phyloP scores from a whole-genome alignment of 2,329 filamentous ascomycete genomes.

The Dryadomyces quercus-mongolicae region DNA sequence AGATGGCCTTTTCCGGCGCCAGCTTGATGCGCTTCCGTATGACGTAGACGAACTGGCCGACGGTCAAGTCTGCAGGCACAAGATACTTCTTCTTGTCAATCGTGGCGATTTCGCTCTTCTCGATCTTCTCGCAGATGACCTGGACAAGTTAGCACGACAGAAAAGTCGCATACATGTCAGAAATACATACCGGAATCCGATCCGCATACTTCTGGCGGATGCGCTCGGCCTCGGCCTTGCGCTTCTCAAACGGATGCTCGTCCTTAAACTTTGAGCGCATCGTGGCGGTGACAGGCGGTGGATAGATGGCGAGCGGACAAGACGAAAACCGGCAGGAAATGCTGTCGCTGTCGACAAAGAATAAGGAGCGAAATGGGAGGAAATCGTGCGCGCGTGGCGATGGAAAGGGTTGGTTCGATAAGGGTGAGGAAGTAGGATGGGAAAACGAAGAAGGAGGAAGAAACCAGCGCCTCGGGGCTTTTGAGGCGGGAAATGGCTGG shows the following conservation, averaged over 20 bases:
- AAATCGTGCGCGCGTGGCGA: neutral
- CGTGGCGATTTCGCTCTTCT: constrained; percentile 97
- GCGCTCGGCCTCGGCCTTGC: constrained; percentile 98
- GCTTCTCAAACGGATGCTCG: constrained; percentile 99
- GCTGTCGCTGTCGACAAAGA: neutral
- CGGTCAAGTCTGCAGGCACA: constrained; percentile 91
- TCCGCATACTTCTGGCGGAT: constrained; percentile 98
- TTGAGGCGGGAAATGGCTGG: constrained; percentile 4
- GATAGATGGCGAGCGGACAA: neutral
- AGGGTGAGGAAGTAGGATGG: neutral
- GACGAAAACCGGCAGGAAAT: neutral
- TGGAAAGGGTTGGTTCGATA: neutral
- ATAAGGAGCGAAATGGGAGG: neutral
- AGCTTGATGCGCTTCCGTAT: constrained; percentile 99
- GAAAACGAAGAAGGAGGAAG: neutral
- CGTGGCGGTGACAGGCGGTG: constrained; percentile 31
- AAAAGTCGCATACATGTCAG: constrained; percentile 4
- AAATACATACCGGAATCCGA: constrained; percentile 81
- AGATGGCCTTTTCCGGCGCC: constrained; percentile 98
- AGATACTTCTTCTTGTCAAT: constrained; percentile 99
- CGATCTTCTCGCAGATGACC: constrained; percentile 99
- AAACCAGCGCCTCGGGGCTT: neutral
- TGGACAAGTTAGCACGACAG: constrained; percentile 22
- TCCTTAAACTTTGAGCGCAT: constrained; percentile 99
- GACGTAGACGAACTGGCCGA: constrained; percentile 97